Evolutionary conservation across 768 basidiomycete species (phyloP).

Genomic region (Clavulina sp.): DNA sequence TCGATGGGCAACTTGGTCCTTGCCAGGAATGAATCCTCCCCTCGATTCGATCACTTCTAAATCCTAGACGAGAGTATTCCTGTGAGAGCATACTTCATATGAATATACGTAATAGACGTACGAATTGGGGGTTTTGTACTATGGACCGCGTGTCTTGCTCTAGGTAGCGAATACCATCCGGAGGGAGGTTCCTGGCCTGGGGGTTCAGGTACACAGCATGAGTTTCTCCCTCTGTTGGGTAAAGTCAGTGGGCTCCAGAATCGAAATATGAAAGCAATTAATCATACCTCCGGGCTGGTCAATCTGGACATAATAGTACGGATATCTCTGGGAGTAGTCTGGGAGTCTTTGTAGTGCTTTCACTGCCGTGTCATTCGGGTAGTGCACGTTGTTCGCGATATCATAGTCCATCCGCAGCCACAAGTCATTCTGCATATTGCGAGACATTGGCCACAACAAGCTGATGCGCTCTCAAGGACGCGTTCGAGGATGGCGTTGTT

Average conservation of each 20-base stretch:
- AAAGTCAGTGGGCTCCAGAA: too few species aligned
- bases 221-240: conserved; percentile 57
- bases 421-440: not conserved
- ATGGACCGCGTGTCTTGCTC: conserved; percentile 49
- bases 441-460: too few species aligned
- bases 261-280: not conserved
- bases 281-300: not conserved
- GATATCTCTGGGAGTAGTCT: not conserved
- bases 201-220: conserved; percentile 45
- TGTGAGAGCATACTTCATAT: not conserved
- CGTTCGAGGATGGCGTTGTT: not conserved
- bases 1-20: conserved; percentile 47
- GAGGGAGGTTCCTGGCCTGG: conserved; percentile 38
- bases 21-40: conserved; percentile 55
- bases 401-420: not conserved
- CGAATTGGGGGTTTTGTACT: conserved; percentile 22
- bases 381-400: not conserved
- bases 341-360: not conserved
- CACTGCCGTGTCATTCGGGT: not conserved
- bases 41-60: conserved; percentile 60
- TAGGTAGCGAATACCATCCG: conserved; percentile 61
- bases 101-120: not conserved
- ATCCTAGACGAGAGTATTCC: conserved; percentile 29
- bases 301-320: not conserved
- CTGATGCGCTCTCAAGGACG: too few species aligned